phyloP scores from a whole-genome alignment of 1,139 yeast genomes.

The Taiozyma sp. region DNA sequence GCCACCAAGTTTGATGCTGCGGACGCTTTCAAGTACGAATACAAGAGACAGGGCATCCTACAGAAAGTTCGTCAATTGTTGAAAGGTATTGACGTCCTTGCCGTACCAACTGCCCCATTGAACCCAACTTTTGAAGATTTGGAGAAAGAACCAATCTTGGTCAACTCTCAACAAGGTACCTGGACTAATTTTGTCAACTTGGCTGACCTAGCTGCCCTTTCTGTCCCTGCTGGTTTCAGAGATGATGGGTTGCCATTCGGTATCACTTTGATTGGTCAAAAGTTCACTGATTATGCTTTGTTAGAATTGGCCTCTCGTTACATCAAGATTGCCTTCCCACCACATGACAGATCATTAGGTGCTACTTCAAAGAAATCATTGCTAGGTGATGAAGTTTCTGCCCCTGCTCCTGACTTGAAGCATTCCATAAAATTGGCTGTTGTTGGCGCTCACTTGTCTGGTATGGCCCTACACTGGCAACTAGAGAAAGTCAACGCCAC shows the following conservation, averaged over 20 bases:
- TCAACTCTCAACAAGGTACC: constrained; percentile 90
- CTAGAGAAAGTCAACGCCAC: constrained; percentile 80
- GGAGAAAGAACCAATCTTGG: constrained; percentile 67
- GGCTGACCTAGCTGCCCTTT: constrained; percentile 88
- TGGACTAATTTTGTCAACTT: constrained; percentile 95
- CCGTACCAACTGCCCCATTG: constrained; percentile 92
- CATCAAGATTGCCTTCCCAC: constrained; percentile 44
- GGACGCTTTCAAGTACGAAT: constrained; percentile 77
- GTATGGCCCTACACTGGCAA: constrained; percentile 93
- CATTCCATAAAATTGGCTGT: constrained; percentile 68
- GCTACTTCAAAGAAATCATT: constrained; percentile 21
- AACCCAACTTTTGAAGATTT: constrained; percentile 77
- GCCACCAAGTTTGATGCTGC: constrained; percentile 80
- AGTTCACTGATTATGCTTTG: constrained; percentile 84
- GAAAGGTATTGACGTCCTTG: constrained; percentile 60
- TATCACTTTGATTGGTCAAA: constrained; percentile 73
- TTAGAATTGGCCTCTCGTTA: constrained; percentile 75
- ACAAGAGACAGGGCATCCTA: constrained; percentile 70
- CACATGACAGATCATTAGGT: constrained; percentile 44
- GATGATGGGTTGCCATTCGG: constrained; percentile 87
- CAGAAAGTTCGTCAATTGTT: constrained; percentile 56
- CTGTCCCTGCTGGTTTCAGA: constrained; percentile 85
- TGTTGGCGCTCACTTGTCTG: constrained; percentile 91
- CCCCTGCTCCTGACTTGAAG: constrained; percentile 34
- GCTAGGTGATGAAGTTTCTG: constrained; percentile 35